Evolutionary conservation across 805 yeast species (phyloP), one percentile per base, ranked within the genome.

Genomic region (Lipomyces japonicus): DNA sequence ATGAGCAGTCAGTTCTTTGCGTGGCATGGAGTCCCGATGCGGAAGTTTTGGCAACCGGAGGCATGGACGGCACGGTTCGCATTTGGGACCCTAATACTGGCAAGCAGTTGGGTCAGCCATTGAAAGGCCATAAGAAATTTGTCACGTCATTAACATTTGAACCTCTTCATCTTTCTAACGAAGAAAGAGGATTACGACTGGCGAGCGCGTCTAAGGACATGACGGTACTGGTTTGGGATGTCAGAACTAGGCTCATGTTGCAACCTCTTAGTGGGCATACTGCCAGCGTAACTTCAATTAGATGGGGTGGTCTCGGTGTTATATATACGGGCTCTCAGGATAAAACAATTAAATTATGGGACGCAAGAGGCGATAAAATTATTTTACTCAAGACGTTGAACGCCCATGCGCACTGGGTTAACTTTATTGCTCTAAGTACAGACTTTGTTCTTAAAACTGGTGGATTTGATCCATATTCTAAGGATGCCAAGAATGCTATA

Each of bases 381-480:
- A 44, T 36, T 24, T 40, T 53, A n/a, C 26, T 53, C 19, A 41
- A 86, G 65, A 81, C 88, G 2, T 71, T 93, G 58, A 82, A 82
- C 65, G 78, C 93, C 39, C 98, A 93, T 66, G 97, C 95, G 1
- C 98, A 93, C 70, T 93, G 98, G 98, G 93, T 93, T 42, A 93
- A 93, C 66, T 97, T 91, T 69, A 73, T 93, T 51, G 85, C 96
- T 0, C 71, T 93, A 38, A 86, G 95, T 1, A 91, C 97, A 0
- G 98, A 93, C 63, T 84, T 82, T 64, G 95, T 82, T 0, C 71
- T 93, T 46, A 73, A 97, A 60, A 77, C 84, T 58, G 97, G 98
- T 6, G 88, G 95, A 0, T 91, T 79, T 63, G 96, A 89, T 64
- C 88, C 63, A 4, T 44, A 44, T 23, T 19, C 48, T 3, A 19